Base-by-base conservation (phyloP, 2,329 filamentous ascomycete genomes). In the Penicillium sp. region DNA sequence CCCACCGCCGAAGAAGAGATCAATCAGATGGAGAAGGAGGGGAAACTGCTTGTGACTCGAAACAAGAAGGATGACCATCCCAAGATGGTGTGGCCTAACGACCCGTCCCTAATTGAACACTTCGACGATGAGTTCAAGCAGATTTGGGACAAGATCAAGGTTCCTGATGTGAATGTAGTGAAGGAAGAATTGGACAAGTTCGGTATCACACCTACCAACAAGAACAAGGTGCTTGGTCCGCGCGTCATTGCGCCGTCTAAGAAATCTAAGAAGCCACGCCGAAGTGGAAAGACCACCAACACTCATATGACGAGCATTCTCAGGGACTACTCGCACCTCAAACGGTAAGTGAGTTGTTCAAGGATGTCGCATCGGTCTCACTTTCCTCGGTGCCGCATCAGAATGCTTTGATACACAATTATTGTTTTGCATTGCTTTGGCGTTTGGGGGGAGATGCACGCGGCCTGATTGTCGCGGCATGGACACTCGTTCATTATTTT, bases 61-160 rank as follows among this genome's bases (percentile, higher is more conserved):
- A 92, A 92, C 55, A 95, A 94, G 77, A 97, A 97, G 79, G 93
- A 97, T 72, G 88, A 90, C 69, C 84, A 90, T 65, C 87, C 93
- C 2, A 87, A 88, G 67, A 90, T 89, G 78, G 87, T 99, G 52
- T 97, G 92, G 91, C 83, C 87, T 51, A 91, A 99, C 73, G 91
- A 96, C 67, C 84, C 91, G 15, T 87, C 86, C 13, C 82, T 96
- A 51, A 84, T 87, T 67, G 84, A 92, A 70, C 73, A 79, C 36
- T 87, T 97, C 65, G 92, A 97, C 70, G 78, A 84, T 9, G 91
- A 96, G 72, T 97, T 97, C 73, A 83, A 87, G 72, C 79, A 80
- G 58, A 89, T 93, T 77, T 99, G 92, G 92, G 83, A 88, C 61
- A 88, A 88, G 70, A 88, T 91, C 51, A 84, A 87, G 66, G 79